Evolutionary conservation across 768 basidiomycete genomes (phyloP).

Genomic region (Tricholoma matsutake): DNA sequence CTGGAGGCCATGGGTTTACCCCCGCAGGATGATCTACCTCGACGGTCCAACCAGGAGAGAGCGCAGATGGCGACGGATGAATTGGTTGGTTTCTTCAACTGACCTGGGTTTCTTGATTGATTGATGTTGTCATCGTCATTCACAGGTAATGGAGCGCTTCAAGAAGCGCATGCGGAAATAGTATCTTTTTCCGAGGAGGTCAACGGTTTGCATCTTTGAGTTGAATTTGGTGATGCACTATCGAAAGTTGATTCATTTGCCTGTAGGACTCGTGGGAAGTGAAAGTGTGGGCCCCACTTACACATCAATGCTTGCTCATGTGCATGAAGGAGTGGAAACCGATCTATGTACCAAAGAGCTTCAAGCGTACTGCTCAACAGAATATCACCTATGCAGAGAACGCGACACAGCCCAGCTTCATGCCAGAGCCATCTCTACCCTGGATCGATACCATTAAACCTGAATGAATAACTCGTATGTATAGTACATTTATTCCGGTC

Average conservation of each 20-base stretch:
- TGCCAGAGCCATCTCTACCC: neutral
- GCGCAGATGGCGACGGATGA: conserved; percentile 91
- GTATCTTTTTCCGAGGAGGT: conserved; percentile 8
- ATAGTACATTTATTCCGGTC: neutral
- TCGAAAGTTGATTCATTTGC: neutral
- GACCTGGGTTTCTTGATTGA: neutral
- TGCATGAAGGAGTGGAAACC: too few species aligned
- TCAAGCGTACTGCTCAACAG: too few species aligned
- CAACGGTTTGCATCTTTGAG: conserved; percentile 2
- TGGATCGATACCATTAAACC: neutral
- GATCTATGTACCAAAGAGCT: too few species aligned
- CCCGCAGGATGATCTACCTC: conserved; percentile 48
- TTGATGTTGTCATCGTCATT: conserved; percentile 1
- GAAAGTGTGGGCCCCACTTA: too few species aligned
- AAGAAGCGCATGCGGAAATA: conserved; percentile 92
- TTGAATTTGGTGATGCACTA: neutral
- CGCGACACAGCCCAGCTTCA: too few species aligned
- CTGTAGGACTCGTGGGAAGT: too few species aligned
- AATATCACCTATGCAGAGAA: too few species aligned
- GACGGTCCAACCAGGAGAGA: conserved; percentile 49
- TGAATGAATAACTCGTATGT: neutral
- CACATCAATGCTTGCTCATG: too few species aligned
- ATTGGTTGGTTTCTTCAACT: conserved; percentile 48
- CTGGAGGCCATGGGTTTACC: conserved; percentile 81
- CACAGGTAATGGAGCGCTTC: conserved; percentile 91